A percentile compares a stretch with the other conserved stretches of the same genome.
Evolutionary conservation across 768 basidiomycete species (phyloP).

Genomic region (Cystofilobasidium bisporidii): DNA sequence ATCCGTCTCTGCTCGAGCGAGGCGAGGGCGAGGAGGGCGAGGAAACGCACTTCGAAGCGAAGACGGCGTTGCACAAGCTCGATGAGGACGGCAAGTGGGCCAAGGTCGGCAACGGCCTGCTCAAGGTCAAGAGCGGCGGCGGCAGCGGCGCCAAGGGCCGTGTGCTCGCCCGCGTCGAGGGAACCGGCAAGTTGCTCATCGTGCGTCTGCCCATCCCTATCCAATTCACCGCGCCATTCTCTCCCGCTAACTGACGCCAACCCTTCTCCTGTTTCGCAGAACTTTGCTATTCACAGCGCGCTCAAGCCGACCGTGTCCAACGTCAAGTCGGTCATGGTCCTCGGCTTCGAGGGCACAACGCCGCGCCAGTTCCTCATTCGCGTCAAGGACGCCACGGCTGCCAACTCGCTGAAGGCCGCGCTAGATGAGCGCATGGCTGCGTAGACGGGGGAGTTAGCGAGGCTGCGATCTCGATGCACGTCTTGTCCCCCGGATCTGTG

Average conservation of each 20-base stretch:
- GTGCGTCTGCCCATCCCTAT: conserved; percentile 9
- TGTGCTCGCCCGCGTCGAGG: conserved; percentile 21
- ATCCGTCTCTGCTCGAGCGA: conserved; percentile 22
- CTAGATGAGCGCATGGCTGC: conserved; percentile 6
- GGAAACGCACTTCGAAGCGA: conserved; percentile 17
- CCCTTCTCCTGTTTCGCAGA: neutral
- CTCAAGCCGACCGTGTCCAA: neutral
- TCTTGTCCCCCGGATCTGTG: too few species aligned
- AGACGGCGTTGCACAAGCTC: conserved; percentile 11
- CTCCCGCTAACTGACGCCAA: neutral
- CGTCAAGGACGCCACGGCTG: conserved; percentile 3
- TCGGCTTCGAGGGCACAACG: conserved; percentile 14
- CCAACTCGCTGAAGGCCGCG: conserved; percentile 5
- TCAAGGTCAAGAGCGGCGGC: conserved; percentile 26
- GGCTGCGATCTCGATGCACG: too few species aligned
- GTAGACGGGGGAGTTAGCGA: too few species aligned
- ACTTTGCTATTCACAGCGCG: conserved; percentile 8
- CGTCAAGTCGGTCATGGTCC: conserved; percentile 4
- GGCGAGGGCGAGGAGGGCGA: conserved; percentile 27
- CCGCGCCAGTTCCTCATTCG: neutral
- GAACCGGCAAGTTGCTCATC: conserved; percentile 20
- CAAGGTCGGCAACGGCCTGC: conserved; percentile 19
- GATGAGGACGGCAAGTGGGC: conserved; percentile 12
- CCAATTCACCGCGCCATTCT: neutral
- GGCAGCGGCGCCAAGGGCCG: conserved; percentile 17